Evolutionary conservation across 176 grass and related monocot species (phyloP).

Genomic region (Panicum miliaceum): DNA sequence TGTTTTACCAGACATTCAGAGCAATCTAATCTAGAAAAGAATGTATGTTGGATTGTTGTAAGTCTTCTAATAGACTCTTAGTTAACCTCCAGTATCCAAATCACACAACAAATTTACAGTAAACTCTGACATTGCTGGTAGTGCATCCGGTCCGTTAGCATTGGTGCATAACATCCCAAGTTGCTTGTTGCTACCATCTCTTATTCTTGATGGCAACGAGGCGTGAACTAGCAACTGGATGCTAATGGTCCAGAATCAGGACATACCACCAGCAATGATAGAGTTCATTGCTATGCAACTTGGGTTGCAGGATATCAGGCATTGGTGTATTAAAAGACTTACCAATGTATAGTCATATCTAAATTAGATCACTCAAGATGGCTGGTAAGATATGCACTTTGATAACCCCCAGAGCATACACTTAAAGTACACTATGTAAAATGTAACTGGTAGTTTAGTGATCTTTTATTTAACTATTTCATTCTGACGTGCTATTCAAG

Average conservation of each 20-base stretch:
- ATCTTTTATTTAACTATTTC: constrained; percentile 2
- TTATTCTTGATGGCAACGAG: background rate
- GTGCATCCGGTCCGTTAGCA: background rate
- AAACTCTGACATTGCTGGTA: background rate
- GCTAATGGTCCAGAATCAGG: background rate
- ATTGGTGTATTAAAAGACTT: background rate
- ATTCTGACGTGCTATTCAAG: background rate
- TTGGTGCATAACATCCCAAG: background rate
- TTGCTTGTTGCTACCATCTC: background rate
- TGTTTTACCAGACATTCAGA: background rate
- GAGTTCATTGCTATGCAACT: background rate
- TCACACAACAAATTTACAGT: background rate
- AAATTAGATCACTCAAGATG: background rate
- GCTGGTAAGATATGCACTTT: background rate
- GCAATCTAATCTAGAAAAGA: background rate
- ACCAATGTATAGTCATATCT: background rate
- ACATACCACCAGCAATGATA: background rate
- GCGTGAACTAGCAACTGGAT: background rate
- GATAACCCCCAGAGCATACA: background rate
- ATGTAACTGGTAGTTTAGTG: background rate
- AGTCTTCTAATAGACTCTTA: background rate
- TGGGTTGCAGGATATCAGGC: background rate
- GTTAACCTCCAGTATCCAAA: background rate
- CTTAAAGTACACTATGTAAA: background rate
- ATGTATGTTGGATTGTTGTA: background rate